phyloP scores from a whole-genome alignment of 2,329 filamentous ascomycete species.

The Emericellopsis atlantica region DNA sequence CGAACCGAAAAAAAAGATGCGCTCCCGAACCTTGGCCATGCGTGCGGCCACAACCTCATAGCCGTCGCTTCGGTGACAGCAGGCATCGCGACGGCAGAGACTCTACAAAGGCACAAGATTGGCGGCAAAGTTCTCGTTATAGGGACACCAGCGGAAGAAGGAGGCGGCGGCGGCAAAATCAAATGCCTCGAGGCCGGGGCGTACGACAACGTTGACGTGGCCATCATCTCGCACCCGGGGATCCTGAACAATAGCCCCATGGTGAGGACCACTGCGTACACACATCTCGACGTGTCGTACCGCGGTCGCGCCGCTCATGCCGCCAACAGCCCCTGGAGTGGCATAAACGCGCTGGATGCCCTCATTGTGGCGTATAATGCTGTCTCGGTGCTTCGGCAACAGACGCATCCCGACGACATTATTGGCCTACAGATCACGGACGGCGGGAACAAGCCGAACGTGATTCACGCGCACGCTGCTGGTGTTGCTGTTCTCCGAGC shows the following conservation, averaged over 20 bases:
- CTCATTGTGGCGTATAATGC: conserved; percentile 19
- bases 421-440: conserved; percentile 37
- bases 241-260: conserved; percentile 30
- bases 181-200: conserved; percentile 29
- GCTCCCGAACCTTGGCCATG: conserved; percentile 35
- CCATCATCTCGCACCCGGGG: conserved; percentile 18
- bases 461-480: conserved; percentile 38
- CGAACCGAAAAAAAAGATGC: conserved; percentile 12
- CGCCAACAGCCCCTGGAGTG: conserved; percentile 21
- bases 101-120: conserved; percentile 1
- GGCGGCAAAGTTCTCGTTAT: conserved; percentile 17
- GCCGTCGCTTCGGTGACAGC: conserved; percentile 32
- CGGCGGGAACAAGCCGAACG: conserved; percentile 39
- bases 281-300: conserved; percentile 30
- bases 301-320: conserved; percentile 20
- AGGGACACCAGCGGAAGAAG: conserved; percentile 40
- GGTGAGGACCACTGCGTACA: conserved; percentile 38
- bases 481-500: conserved; percentile 17
- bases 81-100: conserved; percentile 12
- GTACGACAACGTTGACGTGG: conserved; percentile 21
- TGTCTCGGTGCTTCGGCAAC: conserved; percentile 22
- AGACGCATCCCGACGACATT: conserved; percentile 21
- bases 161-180: conserved; percentile 36
- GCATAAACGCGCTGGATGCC: conserved; percentile 24
- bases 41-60: conserved; percentile 43